A percentile compares a stretch with the other conserved stretches of the same genome.
These are phyloP conservation scores for Penicillium robsamsonii DNA, from an alignment of 495 filamentous ascomycete species.

Conservation along the genomic window DNA sequence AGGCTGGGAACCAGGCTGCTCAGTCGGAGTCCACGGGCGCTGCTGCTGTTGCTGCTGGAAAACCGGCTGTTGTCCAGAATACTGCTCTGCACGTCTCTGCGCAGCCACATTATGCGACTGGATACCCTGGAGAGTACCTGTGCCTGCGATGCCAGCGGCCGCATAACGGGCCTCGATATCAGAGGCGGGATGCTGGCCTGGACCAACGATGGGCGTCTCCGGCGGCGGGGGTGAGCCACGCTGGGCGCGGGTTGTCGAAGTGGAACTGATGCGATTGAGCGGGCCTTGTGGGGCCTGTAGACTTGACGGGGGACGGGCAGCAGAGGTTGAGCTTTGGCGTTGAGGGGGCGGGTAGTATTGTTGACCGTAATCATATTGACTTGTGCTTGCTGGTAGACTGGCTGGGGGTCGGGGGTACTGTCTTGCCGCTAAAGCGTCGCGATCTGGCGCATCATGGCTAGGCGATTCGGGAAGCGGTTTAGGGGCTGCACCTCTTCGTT, in stretches of 20 bases:
- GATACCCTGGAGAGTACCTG: slow-evolving; percentile 72
- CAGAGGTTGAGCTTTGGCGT: slow-evolving; percentile 28
- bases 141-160: slow-evolving; percentile 82
- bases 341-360: slow-evolving; percentile 64
- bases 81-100: slow-evolving; percentile 70
- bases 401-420: slow-evolving; percentile 35
- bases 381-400: slow-evolving; percentile 24
- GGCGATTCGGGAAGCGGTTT: slow-evolving; percentile 77
- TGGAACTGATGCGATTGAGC: slow-evolving; percentile 82
- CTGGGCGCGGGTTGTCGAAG: slow-evolving; percentile 86
- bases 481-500: slow-evolving; percentile 67
- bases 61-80: slow-evolving; percentile 54
- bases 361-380: slow-evolving; percentile 59
- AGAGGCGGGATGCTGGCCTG: slow-evolving; percentile 63
- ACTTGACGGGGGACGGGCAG: slow-evolving; percentile 30
- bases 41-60: slow-evolving; percentile 49
- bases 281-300: slow-evolving; percentile 37
- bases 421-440: slow-evolving; percentile 61
- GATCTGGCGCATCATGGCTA: slow-evolving; percentile 66
- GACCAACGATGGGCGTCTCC: slow-evolving; percentile 84
- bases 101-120: slow-evolving; percentile 84
- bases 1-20: slow-evolving; percentile 80
- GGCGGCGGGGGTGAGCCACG: slow-evolving; percentile 93
- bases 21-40: slow-evolving; percentile 94
- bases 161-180: slow-evolving; percentile 89